Evolutionary conservation across 2,329 filamentous ascomycete genomes (phyloP).

Genomic region (Diplodia seriata): DNA sequence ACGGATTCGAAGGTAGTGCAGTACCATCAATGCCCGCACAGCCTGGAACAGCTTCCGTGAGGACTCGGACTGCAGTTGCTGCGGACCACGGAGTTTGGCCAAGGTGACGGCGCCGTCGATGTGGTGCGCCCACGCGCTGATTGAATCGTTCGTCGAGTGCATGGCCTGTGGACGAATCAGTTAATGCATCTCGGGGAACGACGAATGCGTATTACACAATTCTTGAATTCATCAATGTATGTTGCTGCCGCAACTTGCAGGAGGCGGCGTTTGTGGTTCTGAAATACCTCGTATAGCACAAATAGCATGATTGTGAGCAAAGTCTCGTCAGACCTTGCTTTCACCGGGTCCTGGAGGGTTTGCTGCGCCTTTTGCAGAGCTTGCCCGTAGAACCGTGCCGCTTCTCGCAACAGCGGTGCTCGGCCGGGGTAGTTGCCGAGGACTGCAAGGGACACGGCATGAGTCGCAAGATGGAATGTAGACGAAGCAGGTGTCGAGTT

Average conservation of each 20-base stretch:
- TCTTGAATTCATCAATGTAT: slow-evolving; percentile 20
- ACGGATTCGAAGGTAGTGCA: background rate
- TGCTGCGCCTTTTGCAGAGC: slow-evolving; percentile 48
- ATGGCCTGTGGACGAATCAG: slow-evolving; percentile 41
- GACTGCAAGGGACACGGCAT: slow-evolving; percentile 48
- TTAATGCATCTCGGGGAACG: background rate
- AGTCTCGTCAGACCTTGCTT: slow-evolving; percentile 48
- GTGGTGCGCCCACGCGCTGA: slow-evolving; percentile 49
- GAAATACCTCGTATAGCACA: slow-evolving; percentile 50
- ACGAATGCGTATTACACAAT: slow-evolving; percentile 12
- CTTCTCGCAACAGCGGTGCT: slow-evolving; percentile 44
- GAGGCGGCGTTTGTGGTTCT: slow-evolving; percentile 25
- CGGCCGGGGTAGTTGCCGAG: slow-evolving; percentile 49
- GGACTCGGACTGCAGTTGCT: slow-evolving; percentile 48
- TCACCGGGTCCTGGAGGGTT: slow-evolving; percentile 46
- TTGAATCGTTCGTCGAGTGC: slow-evolving; percentile 47
- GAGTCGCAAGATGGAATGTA: slow-evolving; percentile 50
- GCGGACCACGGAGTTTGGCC: slow-evolving; percentile 47
- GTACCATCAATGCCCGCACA: slow-evolving; percentile 52
- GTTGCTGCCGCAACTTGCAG: background rate
- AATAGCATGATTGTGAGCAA: slow-evolving; percentile 51
- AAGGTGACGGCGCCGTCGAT: slow-evolving; percentile 51
- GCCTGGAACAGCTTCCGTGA: slow-evolving; percentile 50
- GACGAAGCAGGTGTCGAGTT: slow-evolving; percentile 45
- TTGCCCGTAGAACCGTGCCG: slow-evolving; percentile 47